These are phyloP conservation scores for Fusarium protoensiforme DNA, from an alignment of 2,329 filamentous ascomycete genomes.

Conservation along the genomic window DNA sequence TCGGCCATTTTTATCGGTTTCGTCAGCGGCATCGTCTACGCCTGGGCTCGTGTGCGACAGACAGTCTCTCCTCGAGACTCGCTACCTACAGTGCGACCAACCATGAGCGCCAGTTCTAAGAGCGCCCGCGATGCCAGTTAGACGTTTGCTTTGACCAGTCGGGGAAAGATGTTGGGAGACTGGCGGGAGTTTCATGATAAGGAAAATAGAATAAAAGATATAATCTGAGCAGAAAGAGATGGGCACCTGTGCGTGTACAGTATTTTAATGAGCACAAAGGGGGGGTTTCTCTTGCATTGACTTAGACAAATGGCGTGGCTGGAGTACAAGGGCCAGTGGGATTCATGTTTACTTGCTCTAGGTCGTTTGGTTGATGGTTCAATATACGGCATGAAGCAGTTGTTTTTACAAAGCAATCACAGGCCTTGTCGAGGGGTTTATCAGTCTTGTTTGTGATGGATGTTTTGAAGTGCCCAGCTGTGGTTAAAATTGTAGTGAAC, in stretches of 20 bases:
- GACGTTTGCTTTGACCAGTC: constrained; percentile 6
- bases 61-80: constrained; percentile 72
- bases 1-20: constrained; percentile 93
- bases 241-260: constrained; percentile 17
- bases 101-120: constrained; percentile 89
- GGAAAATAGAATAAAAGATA: constrained; percentile 3
- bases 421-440: not conserved
- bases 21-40: constrained; percentile 90
- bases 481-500: not conserved
- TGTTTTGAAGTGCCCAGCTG: not conserved
- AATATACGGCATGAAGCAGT: not conserved
- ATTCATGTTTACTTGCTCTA: not conserved
- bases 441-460: too few relatives aligned
- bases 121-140: constrained; percentile 88
- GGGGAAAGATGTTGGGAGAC: not conserved
- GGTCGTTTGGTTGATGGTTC: not conserved
- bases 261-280: constrained; percentile 26
- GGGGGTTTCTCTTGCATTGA: constrained; percentile 3
- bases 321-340: constrained; percentile 18
- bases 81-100: constrained; percentile 72
- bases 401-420: not conserved
- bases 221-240: not conserved
- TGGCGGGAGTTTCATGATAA: not conserved
- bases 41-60: constrained; percentile 75
- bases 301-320: constrained; percentile 18